Evolutionary conservation across 1,139 yeast genomes (phyloP).

Genomic region (Suhomyces bribrorum): DNA sequence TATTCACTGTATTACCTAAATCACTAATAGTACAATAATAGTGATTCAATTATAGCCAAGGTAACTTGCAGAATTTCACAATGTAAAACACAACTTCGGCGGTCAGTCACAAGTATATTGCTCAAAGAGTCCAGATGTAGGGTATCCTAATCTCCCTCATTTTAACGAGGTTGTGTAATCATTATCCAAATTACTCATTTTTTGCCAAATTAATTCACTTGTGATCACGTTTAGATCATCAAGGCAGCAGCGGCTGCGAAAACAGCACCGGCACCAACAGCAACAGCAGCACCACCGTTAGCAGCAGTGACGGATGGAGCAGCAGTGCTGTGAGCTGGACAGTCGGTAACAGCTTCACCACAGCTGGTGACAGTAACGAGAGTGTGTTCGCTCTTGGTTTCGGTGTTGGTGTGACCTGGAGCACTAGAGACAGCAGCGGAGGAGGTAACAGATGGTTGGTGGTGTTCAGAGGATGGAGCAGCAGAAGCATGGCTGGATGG

Average conservation of each 20-base stretch:
- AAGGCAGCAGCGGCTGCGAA: slow-evolving; percentile 24
- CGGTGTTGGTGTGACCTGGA: slow-evolving; percentile 8
- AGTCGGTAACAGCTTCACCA: slow-evolving; percentile 17
- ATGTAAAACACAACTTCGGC: too few species aligned
- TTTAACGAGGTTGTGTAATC: too few species aligned
- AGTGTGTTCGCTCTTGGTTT: slow-evolving; percentile 12
- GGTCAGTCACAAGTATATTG: too few species aligned
- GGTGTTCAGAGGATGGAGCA: slow-evolving; percentile 11
- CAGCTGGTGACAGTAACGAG: slow-evolving; percentile 19
- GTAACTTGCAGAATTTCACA: too few species aligned
- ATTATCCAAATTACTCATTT: too few species aligned
- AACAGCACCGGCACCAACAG: slow-evolving; percentile 25
- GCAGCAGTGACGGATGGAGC: slow-evolving; percentile 3
- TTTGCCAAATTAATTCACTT: not conserved
- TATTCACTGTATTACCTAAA: too few species aligned
- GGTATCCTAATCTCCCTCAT: too few species aligned
- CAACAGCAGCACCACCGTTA: slow-evolving; percentile 22
- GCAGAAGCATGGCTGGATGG: slow-evolving; percentile 7
- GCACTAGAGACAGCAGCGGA: slow-evolving; percentile 7
- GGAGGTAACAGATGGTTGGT: slow-evolving; percentile 12
- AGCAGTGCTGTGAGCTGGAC: slow-evolving; percentile 17
- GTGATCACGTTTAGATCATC: slow-evolving; percentile 15
- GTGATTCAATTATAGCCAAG: too few species aligned
- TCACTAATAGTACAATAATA: too few species aligned
- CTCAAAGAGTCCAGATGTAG: too few species aligned